These are phyloP conservation scores for Triangularia verruculosa DNA, from an alignment of 2,329 filamentous ascomycete genomes.

Conservation along the genomic window DNA sequence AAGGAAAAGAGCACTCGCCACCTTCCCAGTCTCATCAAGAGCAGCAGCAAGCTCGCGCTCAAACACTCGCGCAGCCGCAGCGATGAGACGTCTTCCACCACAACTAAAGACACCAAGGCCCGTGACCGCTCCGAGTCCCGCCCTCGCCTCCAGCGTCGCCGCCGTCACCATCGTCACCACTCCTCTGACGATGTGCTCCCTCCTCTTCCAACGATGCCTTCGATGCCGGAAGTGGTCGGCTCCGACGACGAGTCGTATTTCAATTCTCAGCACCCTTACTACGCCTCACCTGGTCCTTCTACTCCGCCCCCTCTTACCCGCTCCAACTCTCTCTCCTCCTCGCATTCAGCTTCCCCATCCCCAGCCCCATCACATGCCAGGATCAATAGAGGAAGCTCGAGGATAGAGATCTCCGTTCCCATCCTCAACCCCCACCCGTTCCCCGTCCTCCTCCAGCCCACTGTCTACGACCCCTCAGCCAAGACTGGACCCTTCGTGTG, in stretches of 20 bases:
- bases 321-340: constrained; percentile 26
- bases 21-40: constrained; percentile 13
- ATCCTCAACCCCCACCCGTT: constrained; percentile 48
- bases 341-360: constrained; percentile 22
- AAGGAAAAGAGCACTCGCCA: constrained; percentile 20
- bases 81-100: constrained; percentile 19
- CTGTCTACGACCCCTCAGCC: constrained; percentile 50
- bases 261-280: constrained; percentile 8
- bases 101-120: neutral
- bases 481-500: constrained; percentile 16
- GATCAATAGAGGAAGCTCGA: constrained; percentile 17
- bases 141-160: constrained; percentile 23
- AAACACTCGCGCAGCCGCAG: constrained; percentile 31
- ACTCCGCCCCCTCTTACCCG: constrained; percentile 16
- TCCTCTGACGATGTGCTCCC: constrained; percentile 21
- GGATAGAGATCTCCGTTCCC: constrained; percentile 47
- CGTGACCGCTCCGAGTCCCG: constrained; percentile 18
- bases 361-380: constrained; percentile 25
- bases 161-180: constrained; percentile 24
- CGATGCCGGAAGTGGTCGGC: constrained; percentile 29
- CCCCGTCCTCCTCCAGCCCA: constrained; percentile 54
- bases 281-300: neutral
- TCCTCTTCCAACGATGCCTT: constrained; percentile 17
- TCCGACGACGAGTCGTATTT: constrained; percentile 27
- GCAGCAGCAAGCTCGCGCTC: constrained; percentile 25